Evolutionary conservation across 129 eudicot genomes (phyloP).

Genomic region (Artemisia annua): DNA sequence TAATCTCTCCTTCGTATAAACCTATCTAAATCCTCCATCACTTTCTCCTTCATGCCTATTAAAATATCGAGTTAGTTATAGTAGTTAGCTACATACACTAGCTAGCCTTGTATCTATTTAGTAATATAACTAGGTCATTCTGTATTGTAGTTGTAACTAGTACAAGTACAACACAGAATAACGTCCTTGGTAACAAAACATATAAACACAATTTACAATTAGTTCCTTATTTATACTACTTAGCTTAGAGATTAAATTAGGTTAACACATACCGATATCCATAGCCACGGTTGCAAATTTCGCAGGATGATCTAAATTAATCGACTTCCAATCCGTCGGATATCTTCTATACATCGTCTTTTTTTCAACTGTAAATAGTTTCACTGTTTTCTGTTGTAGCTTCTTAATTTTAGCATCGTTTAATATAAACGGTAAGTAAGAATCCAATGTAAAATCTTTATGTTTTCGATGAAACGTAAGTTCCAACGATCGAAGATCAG

Average conservation of each 20-base stretch:
- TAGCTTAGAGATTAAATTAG: no score
- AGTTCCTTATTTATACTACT: no score
- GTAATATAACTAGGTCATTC: no score
- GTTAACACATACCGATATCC: conserved; percentile 30
- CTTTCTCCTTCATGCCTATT: conserved; percentile 22
- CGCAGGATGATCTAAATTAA: conserved; percentile 47
- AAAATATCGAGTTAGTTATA: no score
- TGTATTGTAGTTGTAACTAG: no score
- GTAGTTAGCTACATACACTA: no score
- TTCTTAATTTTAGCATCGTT: conserved; percentile 36
- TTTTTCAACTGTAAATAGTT: conserved; percentile 43
- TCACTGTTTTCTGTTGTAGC: conserved; percentile 38
- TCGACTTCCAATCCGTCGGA: conserved; percentile 41
- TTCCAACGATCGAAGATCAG: conserved; percentile 25
- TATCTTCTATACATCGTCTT: conserved; percentile 16
- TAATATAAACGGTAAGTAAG: conserved; percentile 47
- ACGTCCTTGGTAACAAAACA: no score
- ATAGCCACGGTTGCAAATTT: conserved; percentile 46
- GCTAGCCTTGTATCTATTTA: no score
- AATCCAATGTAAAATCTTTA: conserved; percentile 38
- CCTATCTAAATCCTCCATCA: conserved; percentile 55
- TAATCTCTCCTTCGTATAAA: conserved; percentile 57
- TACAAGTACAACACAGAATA: no score
- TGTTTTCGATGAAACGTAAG: conserved; percentile 39
- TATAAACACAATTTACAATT: no score